A percentile compares a stretch with the other conserved stretches of the same genome.
These are phyloP conservation scores for Eustoma russellianum DNA, from an alignment of 257 asterid species.

Conservation along the genomic window DNA sequence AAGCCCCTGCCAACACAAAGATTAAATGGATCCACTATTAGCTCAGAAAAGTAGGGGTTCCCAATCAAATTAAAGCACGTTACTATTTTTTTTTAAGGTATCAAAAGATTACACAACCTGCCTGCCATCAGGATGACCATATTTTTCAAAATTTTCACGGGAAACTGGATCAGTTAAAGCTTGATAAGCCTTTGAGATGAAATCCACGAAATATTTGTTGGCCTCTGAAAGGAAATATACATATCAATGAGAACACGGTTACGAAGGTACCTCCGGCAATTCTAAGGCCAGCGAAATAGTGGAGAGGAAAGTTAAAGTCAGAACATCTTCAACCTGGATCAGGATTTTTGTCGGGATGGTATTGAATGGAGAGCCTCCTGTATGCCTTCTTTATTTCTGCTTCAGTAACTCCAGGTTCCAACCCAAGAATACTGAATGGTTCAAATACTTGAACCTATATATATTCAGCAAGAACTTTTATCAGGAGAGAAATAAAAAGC, in stretches of 20 bases:
- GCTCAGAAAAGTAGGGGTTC: not conserved
- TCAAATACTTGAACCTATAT: constrained; percentile 69
- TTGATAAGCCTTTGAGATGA: constrained; percentile 94
- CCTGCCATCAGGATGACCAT: constrained; percentile 99
- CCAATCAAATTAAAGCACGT: not conserved
- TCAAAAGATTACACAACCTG: constrained; percentile 50
- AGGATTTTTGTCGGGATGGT: constrained; percentile 99
- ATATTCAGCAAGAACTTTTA: constrained; percentile 3
- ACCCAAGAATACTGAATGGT: constrained; percentile 94
- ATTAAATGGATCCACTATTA: constrained; percentile 5
- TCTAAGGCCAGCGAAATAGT: not conserved
- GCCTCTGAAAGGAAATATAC: constrained; percentile 62
- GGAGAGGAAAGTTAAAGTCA: constrained; percentile 17
- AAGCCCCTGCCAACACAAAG: constrained; percentile 50
- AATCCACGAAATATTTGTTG: constrained; percentile 72
- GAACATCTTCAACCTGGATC: constrained; percentile 95
- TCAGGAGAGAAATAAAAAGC: constrained; percentile 12
- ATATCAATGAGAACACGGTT: constrained; percentile 16
- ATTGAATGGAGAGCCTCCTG: constrained; percentile 87
- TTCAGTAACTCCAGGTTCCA: constrained; percentile 85
- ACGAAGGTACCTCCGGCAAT: constrained; percentile 7
- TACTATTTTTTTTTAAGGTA: not conserved
- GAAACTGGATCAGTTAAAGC: constrained; percentile 96
- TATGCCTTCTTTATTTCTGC: constrained; percentile 96
- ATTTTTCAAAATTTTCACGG: constrained; percentile 92